phyloP scores from a whole-genome alignment of 2,329 filamentous ascomycete genomes.

The Diatrype stigma region DNA sequence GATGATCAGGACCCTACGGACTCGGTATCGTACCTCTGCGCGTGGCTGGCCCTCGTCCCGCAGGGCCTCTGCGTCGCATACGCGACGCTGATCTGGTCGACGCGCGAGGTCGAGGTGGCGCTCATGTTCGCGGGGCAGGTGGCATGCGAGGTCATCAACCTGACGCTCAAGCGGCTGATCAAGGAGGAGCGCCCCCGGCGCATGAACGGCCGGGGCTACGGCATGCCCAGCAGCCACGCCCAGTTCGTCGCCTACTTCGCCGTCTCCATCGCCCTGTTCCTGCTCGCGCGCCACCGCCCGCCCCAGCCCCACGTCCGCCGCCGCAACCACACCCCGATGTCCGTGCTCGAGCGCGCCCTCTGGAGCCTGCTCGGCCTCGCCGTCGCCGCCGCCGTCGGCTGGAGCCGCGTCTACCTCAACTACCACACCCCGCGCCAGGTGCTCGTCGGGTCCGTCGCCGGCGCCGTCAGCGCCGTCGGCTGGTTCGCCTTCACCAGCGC shows the following conservation, averaged over 20 bases:
- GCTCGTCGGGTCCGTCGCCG: constrained; percentile 69
- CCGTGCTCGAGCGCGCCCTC: constrained; percentile 54
- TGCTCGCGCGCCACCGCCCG: constrained; percentile 73
- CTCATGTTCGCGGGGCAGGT: constrained; percentile 92
- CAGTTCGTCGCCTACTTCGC: constrained; percentile 95
- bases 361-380: constrained; percentile 52
- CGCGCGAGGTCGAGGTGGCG: constrained; percentile 82
- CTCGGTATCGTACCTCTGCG: constrained; percentile 78
- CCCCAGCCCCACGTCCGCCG: constrained; percentile 29
- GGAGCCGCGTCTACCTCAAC: constrained; percentile 82
- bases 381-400: constrained; percentile 66
- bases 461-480: constrained; percentile 62
- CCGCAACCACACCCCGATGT: constrained; percentile 51
- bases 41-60: constrained; percentile 89
- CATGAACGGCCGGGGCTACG: constrained; percentile 89
- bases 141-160: constrained; percentile 87
- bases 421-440: constrained; percentile 92
- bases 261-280: constrained; percentile 76
- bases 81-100: constrained; percentile 83
- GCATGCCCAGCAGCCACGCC: constrained; percentile 92
- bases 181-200: constrained; percentile 84
- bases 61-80: constrained; percentile 90
- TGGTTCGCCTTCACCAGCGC: constrained; percentile 77
- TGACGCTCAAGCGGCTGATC: constrained; percentile 81
- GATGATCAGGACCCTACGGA: constrained; percentile 77